Evolutionary conservation across 116 monocot genomes (phyloP).

Genomic region (Zostera marina): DNA sequence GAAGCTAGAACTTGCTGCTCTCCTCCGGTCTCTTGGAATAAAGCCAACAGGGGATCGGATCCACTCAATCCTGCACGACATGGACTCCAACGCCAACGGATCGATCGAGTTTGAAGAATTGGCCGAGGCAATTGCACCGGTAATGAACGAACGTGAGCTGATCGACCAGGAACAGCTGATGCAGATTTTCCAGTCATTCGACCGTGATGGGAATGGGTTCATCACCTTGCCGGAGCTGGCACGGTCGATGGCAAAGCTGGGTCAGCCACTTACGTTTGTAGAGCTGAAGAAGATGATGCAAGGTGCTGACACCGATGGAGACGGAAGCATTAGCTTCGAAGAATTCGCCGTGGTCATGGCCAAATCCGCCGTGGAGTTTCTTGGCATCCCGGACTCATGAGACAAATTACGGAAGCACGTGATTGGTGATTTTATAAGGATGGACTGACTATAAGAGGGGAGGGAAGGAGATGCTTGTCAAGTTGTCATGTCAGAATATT

Average conservation of each 20-base stretch:
- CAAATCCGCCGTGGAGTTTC: constrained; percentile 31
- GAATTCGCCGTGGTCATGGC: constrained; percentile 47
- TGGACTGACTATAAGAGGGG: too few relatives aligned
- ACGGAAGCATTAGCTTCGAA: constrained; percentile 20
- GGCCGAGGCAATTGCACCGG: constrained; percentile 21
- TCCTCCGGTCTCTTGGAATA: constrained; percentile 24
- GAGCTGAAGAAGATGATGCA: constrained; percentile 21
- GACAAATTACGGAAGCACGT: not conserved
- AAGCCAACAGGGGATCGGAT: constrained; percentile 15
- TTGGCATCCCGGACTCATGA: not conserved
- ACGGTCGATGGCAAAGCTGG: constrained; percentile 40
- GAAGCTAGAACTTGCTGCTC: constrained; percentile 25
- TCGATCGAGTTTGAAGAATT: constrained; percentile 25
- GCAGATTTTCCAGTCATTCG: constrained; percentile 14
- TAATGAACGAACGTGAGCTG: constrained; percentile 24
- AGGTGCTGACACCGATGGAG: constrained; percentile 18
- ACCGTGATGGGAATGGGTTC: constrained; percentile 14
- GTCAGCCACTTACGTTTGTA: constrained; percentile 14
- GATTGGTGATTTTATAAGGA: too few relatives aligned
- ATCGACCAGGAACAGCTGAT: constrained; percentile 18
- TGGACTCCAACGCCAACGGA: constrained; percentile 29
- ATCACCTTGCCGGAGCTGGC: constrained; percentile 34
- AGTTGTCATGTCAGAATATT: too few relatives aligned
- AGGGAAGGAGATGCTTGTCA: too few relatives aligned
- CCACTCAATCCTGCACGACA: constrained; percentile 12